Conservation (phyloP, 805 yeast species). For the Candida anglica region DNA sequence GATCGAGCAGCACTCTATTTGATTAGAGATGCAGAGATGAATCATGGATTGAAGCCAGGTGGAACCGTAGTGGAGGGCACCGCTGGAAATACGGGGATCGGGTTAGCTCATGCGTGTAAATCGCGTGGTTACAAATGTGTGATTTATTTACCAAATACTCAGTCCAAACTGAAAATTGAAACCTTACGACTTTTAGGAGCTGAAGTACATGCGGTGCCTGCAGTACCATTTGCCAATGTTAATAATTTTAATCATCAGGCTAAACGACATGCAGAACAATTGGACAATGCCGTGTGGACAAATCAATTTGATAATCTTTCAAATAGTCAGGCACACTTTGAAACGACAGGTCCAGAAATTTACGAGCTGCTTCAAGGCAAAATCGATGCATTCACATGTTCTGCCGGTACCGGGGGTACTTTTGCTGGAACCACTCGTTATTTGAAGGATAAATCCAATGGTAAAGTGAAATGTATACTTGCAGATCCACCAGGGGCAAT, state of each 20-base stretch:
- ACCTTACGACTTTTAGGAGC: conserved; percentile 76
- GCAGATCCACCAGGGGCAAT: conserved; percentile 97
- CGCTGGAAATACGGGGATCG: conserved; percentile 94
- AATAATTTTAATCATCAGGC: conserved; percentile 87
- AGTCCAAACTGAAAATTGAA: conserved; percentile 74
- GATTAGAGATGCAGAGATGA: conserved; percentile 71
- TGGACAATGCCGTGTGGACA: conserved; percentile 86
- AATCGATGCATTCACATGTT: conserved; percentile 82
- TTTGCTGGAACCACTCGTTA: conserved; percentile 82
- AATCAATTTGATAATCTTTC: conserved; percentile 88
- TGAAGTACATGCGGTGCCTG: conserved; percentile 86
- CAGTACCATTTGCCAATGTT: conserved; percentile 77
- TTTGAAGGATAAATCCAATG: conserved; percentile 64
- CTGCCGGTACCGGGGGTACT: conserved; percentile 93
- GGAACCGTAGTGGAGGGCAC: conserved; percentile 92
- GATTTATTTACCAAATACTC: conserved; percentile 90
- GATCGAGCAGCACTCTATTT: conserved; percentile 84
- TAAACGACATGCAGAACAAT: conserved; percentile 70
- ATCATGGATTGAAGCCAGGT: conserved; percentile 63
- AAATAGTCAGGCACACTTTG: conserved; percentile 83
- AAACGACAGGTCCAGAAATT: conserved; percentile 90
- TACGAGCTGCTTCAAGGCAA: conserved; percentile 79
- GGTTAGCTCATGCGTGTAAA: conserved; percentile 76
- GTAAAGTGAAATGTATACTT: conserved; percentile 57
- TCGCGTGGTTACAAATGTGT: conserved; percentile 81